Evolutionary conservation across 768 basidiomycete genomes (phyloP).

Genomic region (Gloeopeniophorella convolvens): DNA sequence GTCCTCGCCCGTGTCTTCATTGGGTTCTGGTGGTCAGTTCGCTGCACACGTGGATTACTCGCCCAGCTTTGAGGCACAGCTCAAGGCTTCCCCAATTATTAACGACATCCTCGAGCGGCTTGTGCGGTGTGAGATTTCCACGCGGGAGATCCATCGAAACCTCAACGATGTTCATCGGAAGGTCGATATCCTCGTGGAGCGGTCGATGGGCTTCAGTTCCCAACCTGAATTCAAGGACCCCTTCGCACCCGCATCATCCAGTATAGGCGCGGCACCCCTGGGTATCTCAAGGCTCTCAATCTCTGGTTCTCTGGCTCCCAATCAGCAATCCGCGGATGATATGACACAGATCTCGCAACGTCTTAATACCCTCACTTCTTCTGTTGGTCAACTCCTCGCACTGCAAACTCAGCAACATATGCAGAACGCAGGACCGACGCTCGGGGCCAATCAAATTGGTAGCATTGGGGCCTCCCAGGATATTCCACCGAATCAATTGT

Average conservation of each 20-base stretch:
- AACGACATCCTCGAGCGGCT: slow-evolving; percentile 73
- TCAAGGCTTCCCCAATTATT: slow-evolving; percentile 69
- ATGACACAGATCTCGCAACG: slow-evolving; percentile 71
- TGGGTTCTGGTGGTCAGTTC: slow-evolving; percentile 67
- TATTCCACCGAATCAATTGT: slow-evolving; percentile 38
- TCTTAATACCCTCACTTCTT: slow-evolving; percentile 71
- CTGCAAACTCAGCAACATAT: slow-evolving; percentile 65
- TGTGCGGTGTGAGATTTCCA: slow-evolving; percentile 59
- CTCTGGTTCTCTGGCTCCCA: slow-evolving; percentile 63
- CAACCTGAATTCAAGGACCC: slow-evolving; percentile 79
- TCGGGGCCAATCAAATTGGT: slow-evolving; percentile 27
- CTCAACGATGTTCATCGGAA: slow-evolving; percentile 71
- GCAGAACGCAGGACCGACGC: slow-evolving; percentile 15
- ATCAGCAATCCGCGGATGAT: slow-evolving; percentile 62
- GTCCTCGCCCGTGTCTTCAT: slow-evolving; percentile 71
- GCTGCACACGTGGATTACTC: slow-evolving; percentile 41
- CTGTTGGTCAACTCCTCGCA: slow-evolving; percentile 79
- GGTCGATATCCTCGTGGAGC: slow-evolving; percentile 69
- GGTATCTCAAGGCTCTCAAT: slow-evolving; percentile 55
- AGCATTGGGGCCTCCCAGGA: slow-evolving; percentile 34
- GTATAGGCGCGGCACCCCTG: slow-evolving; percentile 26
- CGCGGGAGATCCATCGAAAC: slow-evolving; percentile 68
- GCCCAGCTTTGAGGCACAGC: slow-evolving; percentile 60
- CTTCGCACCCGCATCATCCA: slow-evolving; percentile 42
- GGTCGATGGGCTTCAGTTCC: slow-evolving; percentile 38